A percentile compares a stretch with the other conserved stretches of the same genome.
Conservation (phyloP, 2,329 filamentous ascomycete genomes). For the Aspergillus novofumigatus region DNA sequence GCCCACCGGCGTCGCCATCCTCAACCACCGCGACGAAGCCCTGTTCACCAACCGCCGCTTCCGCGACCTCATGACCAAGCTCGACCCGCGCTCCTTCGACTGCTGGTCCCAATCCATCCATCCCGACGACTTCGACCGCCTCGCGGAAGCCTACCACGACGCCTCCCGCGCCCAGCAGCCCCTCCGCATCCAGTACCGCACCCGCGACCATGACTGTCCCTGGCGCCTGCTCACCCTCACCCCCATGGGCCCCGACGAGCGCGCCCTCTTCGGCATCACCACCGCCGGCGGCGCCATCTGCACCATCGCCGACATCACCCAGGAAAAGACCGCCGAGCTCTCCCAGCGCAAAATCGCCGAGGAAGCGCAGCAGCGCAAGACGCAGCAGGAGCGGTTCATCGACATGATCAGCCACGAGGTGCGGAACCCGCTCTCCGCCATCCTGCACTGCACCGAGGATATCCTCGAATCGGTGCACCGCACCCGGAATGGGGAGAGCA, state of each 20-base stretch:
- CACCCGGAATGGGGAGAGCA: neutral
- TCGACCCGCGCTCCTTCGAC: slow-evolving; percentile 5
- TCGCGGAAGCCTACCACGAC: slow-evolving; percentile 9
- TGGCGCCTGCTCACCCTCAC: slow-evolving; percentile 20
- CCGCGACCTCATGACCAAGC: slow-evolving; percentile 11
- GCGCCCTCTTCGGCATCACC: slow-evolving; percentile 6
- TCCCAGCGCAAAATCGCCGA: slow-evolving; percentile 73
- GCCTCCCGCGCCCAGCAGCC: neutral
- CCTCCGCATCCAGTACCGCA: slow-evolving; percentile 24
- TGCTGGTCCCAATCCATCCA: slow-evolving; percentile 18
- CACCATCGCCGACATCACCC: slow-evolving; percentile 73
- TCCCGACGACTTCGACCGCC: slow-evolving; percentile 14
- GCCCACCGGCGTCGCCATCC: slow-evolving; percentile 20
- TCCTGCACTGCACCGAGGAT: slow-evolving; percentile 56
- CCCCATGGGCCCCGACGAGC: slow-evolving; percentile 9
- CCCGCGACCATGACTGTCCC: slow-evolving; percentile 3
- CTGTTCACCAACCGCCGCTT: slow-evolving; percentile 21
- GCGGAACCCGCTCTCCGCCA: slow-evolving; percentile 55
- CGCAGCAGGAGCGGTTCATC: slow-evolving; percentile 76
- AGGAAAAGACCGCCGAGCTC: slow-evolving; percentile 79
- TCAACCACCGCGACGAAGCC: slow-evolving; percentile 15
- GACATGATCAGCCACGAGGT: slow-evolving; percentile 62
- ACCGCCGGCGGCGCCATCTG: slow-evolving; percentile 16
- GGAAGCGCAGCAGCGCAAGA: slow-evolving; percentile 76
- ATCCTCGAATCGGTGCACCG: slow-evolving; percentile 19